Conservation (phyloP, 2,329 filamentous ascomycete species). For the Fusarium siculi region DNA sequence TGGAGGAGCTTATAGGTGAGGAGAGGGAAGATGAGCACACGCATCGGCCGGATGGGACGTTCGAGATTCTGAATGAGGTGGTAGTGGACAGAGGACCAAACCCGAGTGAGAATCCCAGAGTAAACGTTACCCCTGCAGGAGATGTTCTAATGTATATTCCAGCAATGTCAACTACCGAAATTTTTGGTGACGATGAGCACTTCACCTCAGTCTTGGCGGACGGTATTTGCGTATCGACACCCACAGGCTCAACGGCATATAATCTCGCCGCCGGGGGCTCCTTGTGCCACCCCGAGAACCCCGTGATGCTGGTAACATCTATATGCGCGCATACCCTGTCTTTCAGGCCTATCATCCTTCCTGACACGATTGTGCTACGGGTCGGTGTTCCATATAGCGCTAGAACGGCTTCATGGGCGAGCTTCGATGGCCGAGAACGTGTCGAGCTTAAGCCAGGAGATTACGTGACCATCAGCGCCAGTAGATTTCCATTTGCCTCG, state of each 20-base stretch:
- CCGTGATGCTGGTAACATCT: conserved; percentile 91
- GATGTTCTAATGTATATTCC: conserved; percentile 16
- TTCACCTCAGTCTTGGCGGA: conserved; percentile 95
- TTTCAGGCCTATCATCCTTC: conserved; percentile 95
- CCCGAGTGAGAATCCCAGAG: conserved; percentile 70
- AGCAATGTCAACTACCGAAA: conserved; percentile 92
- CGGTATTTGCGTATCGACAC: conserved; percentile 92
- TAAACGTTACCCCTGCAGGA: not conserved
- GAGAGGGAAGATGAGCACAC: conserved; percentile 86
- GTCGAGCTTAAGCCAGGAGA: conserved; percentile 82
- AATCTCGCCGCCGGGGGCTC: conserved; percentile 96
- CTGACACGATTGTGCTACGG: conserved; percentile 93
- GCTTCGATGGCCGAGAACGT: conserved; percentile 93
- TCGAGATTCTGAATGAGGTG: conserved; percentile 96
- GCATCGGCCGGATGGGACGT: conserved; percentile 84
- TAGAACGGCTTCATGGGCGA: conserved; percentile 92
- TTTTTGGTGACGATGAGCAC: conserved; percentile 95
- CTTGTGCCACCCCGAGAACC: conserved; percentile 94
- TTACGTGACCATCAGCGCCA: conserved; percentile 86
- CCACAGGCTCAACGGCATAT: conserved; percentile 94
- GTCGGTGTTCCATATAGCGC: conserved; percentile 96
- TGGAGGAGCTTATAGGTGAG: conserved; percentile 90
- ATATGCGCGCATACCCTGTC: conserved; percentile 96
- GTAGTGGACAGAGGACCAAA: conserved; percentile 95
- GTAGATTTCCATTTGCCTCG: conserved; percentile 81